Evolutionary conservation across 2,329 filamentous ascomycete genomes (phyloP), one percentile per base, ranked within the genome.

Genomic region (Colletotrichum filicis): DNA sequence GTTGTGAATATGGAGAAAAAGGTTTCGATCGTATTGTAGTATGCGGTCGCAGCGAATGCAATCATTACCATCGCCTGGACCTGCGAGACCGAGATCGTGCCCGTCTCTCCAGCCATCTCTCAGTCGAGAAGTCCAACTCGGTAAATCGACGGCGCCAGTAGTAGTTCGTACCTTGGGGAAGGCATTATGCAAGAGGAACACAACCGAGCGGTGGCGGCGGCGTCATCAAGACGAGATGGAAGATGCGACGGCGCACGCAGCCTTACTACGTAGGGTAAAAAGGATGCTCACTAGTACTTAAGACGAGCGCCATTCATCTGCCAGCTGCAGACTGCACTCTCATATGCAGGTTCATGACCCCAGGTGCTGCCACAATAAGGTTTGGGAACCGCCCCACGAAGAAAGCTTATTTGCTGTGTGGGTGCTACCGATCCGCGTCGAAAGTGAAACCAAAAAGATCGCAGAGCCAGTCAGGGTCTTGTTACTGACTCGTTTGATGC

Each of bases 11-110:
- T 75, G 75, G 76, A 73, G 58, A 78, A 58, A 55, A 72, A 72
- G 9, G 76, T 75, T 52, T 78, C 77, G 28, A 74, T 59, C 7
- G 72, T 67, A 14, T 67, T 74, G 46, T 63, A 74, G 28, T 72
- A 74, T 9, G 76, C 75, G 0, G 73, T 71, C 1, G 78, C 80
- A 63, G 83, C 84, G 37, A 85, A 81, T 49, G 83, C 82, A 62
- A 87, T 74, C 56, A 75, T 74, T 62, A 82, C 56, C 66, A 73
- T 73, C 49, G 70, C 70, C 66, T 70, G 70, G 26, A 32, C 60
- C 56, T 70, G 66, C 7, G 70, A 70, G 46, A 73, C 60, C 46
- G 70, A 73, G 60, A 73, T 61, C 46, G 66, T 28, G 37, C 70
- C 70, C 16, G 70, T 70, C 66, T 73, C 70, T 14, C 70, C 70